phyloP scores from a whole-genome alignment of 2,329 filamentous ascomycete genomes.

The Chaetomiaceae sp. region DNA sequence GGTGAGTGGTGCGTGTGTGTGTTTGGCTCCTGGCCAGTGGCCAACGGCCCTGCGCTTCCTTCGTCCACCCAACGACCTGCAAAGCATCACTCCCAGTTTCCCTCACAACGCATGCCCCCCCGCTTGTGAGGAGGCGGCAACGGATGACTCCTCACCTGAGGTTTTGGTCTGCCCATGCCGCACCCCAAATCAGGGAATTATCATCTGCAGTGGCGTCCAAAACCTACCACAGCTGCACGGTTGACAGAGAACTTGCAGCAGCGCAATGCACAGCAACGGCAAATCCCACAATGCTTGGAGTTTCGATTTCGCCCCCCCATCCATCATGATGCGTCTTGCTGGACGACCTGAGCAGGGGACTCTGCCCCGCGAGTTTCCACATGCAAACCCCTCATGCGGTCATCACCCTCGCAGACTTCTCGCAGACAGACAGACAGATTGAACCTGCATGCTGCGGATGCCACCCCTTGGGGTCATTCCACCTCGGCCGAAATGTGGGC shows the following conservation, averaged over 20 bases:
- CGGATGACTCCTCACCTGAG: not conserved
- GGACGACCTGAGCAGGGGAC: too few species aligned
- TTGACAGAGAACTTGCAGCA: too few species aligned
- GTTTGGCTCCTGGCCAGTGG: too few species aligned
- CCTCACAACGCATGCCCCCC: not conserved
- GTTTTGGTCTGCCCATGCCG: not conserved
- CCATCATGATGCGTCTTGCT: too few species aligned
- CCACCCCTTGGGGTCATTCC: not conserved
- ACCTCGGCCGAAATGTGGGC: not conserved
- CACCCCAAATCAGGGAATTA: not conserved
- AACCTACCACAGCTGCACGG: too few species aligned
- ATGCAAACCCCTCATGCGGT: conserved; percentile 10
- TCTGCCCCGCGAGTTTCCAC: not conserved
- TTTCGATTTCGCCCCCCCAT: conserved; percentile 4
- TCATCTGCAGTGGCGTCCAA: conserved; percentile 1
- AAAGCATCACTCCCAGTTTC: not conserved
- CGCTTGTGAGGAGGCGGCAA: not conserved
- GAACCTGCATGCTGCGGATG: not conserved
- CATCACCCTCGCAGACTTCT: conserved; percentile 3
- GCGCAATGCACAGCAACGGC: not conserved
- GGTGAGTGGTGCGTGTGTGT: too few species aligned
- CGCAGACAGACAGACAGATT: not conserved
- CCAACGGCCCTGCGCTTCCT: not conserved
- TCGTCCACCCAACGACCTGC: not conserved
- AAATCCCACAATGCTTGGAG: not conserved